Base-by-base conservation (phyloP, 306 rosid genomes). In the Amphicarpaea edgeworthii region DNA sequence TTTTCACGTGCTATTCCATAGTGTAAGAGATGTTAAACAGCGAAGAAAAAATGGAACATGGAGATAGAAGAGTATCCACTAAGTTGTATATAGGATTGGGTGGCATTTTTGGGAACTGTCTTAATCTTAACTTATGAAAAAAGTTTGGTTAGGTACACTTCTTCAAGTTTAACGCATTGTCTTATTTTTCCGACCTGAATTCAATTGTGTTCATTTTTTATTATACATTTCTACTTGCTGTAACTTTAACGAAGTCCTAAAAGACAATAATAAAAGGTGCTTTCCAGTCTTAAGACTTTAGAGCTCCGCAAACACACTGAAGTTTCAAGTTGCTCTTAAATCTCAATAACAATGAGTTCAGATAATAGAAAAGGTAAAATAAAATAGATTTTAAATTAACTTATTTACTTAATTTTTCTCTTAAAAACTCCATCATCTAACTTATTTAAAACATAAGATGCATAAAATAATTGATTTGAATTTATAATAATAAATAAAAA, bases 11-110 rank as follows among this genome's bases (percentile, higher is more conserved):
- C 14, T 32, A 61, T 43, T 51, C 47, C 24, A 23, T 14, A 20
- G 23, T 38, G 37, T 21, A 40, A 28, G 43, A 38, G 55, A 43
- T 76, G 24, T 51, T 40, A 51, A 53, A 68, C 14, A 14, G 64
- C 4, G 32, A 28, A 8, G 55, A 2, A 51, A 61, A 43, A 47
- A 37, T 28, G 26, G 28, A 66, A 71, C 54, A 28, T 32, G 28
- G 15, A 53, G 6, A 53, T 53, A 19, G 12, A 53, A 53, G 59
- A 53, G 59, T 53, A 53, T 50, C 26, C 58, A 17, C 24, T 54
- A 9, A 54, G 30, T 9, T 54, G 30, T 21, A 20, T 54, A 20
- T 20, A 51, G 28, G 30, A 53, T 53, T 21, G 12, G 20, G 12
- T n/a, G 41, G 6, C 11, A 58, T 26, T 58, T 58, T 28, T 26